Evolutionary conservation across 208 protist species (phyloP), one percentile per base, ranked within the genome.

Genomic region (Leishmania guyanensis): DNA sequence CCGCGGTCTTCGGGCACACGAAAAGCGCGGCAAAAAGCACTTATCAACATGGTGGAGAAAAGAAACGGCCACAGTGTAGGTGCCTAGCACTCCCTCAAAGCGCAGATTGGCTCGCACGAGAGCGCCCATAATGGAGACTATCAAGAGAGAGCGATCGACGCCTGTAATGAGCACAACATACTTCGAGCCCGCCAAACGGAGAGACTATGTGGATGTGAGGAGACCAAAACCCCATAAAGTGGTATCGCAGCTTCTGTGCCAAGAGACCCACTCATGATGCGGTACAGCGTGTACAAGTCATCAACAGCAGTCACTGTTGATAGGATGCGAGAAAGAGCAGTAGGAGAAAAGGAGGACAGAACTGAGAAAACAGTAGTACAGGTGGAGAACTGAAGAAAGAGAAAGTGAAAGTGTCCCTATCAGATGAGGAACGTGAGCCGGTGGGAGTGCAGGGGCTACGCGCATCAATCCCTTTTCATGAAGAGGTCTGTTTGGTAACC

Each of bases 21-120:
- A 90, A 36, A 96, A 80, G 17, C 26, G 65, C 48, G 48, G 56
- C 36, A 88, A 22, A 56, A 97, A 90, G 64, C 84, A 86, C 76
- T 96, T 83, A 54, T 88, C 91, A 3, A 79, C 85, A 81, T 96
- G 94, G 77, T 95, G 95, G 86, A 97, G 92, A 54, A 97, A 81
- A 14, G 90, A 95, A 2, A 83, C 66, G 8, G 84, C 14, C 3
- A 97, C 64, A 39, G 82, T 68, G 75, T 87, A 92, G 26, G 69
- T 5, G 1, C 84, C 85, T 1, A 86, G 36, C 39, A 79, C 78
- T 29, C 79, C 81, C 68, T 92, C 88, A 50, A 83, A 85, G 1
- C 79, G 72, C 78, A 87, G 77, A 14, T 78, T 46, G 29, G 79
- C 83, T 0, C 86, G 82, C 51, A 79, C 76, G 17, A 93, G 77